phyloP scores from a whole-genome alignment of 306 rosid genomes.

The Quercus aquifolioides region DNA sequence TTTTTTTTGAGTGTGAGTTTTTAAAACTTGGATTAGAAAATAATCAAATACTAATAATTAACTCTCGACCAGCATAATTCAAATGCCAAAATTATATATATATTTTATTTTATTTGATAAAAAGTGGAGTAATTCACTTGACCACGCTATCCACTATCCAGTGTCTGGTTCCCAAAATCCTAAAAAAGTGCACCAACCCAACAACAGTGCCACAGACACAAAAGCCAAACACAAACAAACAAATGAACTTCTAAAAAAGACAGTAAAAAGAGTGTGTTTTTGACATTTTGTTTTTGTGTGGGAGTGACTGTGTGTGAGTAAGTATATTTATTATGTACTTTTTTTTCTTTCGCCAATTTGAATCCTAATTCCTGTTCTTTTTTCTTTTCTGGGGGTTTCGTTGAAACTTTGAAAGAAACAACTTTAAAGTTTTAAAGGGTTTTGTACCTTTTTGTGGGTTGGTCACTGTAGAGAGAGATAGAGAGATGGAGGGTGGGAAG shows the following conservation, averaged over 20 bases:
- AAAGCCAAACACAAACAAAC: background rate
- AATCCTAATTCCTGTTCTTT: background rate
- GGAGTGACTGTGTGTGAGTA: background rate
- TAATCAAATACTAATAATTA: too few species aligned
- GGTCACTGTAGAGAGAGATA: background rate
- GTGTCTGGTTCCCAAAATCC: background rate
- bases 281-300: background rate
- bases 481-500: slow-evolving; percentile 61
- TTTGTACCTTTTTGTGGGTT: background rate
- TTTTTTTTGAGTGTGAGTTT: too few species aligned
- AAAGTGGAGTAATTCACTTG: too few species aligned
- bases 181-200: background rate
- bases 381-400: background rate
- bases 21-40: too few species aligned
- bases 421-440: background rate
- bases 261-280: background rate
- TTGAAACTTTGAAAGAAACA: background rate
- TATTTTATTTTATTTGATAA: too few species aligned
- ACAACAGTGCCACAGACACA: background rate
- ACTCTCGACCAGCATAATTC: too few species aligned
- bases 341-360: background rate
- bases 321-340: background rate
- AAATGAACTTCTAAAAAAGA: background rate
- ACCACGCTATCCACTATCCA: background rate
- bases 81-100: too few species aligned